Percentiles rank a stretch among this genome's conserved stretches.
Evolutionary conservation across 1,284 basidiomycete genomes (phyloP).

Genomic region (Grifola frondosa): DNA sequence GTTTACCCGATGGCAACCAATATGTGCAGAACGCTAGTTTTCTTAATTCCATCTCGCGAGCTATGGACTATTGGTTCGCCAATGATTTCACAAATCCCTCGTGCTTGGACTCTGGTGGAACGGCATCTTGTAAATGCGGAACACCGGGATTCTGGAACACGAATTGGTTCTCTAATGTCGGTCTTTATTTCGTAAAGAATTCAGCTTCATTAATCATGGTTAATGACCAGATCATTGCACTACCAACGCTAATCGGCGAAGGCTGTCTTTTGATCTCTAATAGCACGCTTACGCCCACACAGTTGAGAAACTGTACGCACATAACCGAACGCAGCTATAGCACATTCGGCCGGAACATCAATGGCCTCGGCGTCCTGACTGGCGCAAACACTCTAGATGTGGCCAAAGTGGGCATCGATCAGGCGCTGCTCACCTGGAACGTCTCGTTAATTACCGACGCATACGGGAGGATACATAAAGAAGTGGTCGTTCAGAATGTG

Average conservation of each 20-base stretch:
- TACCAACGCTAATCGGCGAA: slow-evolving; percentile 55
- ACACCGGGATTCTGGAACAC: slow-evolving; percentile 63
- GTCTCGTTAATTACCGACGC: slow-evolving; percentile 45
- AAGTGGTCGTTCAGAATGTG: slow-evolving; percentile 46
- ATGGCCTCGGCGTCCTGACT: slow-evolving; percentile 48
- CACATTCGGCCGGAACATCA: slow-evolving; percentile 43
- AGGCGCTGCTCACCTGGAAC: slow-evolving; percentile 46
- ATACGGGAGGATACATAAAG: slow-evolving; percentile 46
- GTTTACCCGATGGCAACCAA: slow-evolving; percentile 36
- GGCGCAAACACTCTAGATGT: slow-evolving; percentile 66
- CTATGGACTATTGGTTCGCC: slow-evolving; percentile 65
- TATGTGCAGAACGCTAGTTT: slow-evolving; percentile 42
- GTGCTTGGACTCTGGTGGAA: slow-evolving; percentile 56
- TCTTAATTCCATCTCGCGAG: slow-evolving; percentile 42
- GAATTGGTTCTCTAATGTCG: slow-evolving; percentile 62
- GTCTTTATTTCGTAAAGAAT: neutral
- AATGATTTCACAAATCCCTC: slow-evolving; percentile 53
- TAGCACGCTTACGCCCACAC: slow-evolving; percentile 38
- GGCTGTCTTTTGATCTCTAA: slow-evolving; percentile 56
- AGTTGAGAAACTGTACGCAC: slow-evolving; percentile 46
- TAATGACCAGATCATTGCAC: slow-evolving; percentile 49
- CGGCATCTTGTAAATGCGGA: slow-evolving; percentile 47
- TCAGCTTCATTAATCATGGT: neutral
- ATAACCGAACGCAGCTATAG: slow-evolving; percentile 55
- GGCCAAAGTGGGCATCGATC: slow-evolving; percentile 54